Evolutionary conservation across 208 protist species (phyloP).

Genomic region (Leishmania gerbilli): DNA sequence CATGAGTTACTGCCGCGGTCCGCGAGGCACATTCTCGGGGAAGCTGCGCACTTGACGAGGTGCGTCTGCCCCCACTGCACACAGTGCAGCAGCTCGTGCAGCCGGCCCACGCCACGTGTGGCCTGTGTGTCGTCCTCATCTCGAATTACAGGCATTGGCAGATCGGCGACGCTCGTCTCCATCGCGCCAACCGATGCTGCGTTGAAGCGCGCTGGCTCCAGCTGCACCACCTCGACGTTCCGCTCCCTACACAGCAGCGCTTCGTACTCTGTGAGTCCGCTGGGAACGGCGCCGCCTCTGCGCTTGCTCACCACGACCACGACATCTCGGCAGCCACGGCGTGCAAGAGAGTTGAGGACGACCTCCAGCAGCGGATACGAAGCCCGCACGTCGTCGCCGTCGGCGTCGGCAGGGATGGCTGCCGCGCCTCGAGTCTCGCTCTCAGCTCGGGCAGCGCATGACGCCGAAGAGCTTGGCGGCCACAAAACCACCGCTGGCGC

Average conservation of each 20-base stretch:
- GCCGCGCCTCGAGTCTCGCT: not conserved
- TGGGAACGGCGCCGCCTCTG: constrained; percentile 5
- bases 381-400: not conserved
- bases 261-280: constrained; percentile 35
- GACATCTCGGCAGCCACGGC: constrained; percentile 8
- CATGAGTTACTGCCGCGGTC: constrained; percentile 8
- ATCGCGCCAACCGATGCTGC: not conserved
- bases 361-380: constrained; percentile 32
- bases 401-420: not conserved
- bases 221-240: constrained; percentile 40
- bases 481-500: constrained; percentile 27
- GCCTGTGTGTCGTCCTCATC: constrained; percentile 29
- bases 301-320: constrained; percentile 17
- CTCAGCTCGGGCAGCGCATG: not conserved
- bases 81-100: constrained; percentile 56
- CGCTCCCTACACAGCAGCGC: constrained; percentile 38
- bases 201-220: not conserved
- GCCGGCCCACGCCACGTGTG: constrained; percentile 40
- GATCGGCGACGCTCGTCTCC: constrained; percentile 2
- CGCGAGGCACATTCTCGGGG: not conserved
- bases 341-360: constrained; percentile 33
- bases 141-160: constrained; percentile 11
- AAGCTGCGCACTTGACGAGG: not conserved
- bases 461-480: constrained; percentile 8
- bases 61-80: constrained; percentile 34